These are phyloP conservation scores for Globisporangium spinosum DNA, from an alignment of 352 stramenopile species.

Conservation along the genomic window DNA sequence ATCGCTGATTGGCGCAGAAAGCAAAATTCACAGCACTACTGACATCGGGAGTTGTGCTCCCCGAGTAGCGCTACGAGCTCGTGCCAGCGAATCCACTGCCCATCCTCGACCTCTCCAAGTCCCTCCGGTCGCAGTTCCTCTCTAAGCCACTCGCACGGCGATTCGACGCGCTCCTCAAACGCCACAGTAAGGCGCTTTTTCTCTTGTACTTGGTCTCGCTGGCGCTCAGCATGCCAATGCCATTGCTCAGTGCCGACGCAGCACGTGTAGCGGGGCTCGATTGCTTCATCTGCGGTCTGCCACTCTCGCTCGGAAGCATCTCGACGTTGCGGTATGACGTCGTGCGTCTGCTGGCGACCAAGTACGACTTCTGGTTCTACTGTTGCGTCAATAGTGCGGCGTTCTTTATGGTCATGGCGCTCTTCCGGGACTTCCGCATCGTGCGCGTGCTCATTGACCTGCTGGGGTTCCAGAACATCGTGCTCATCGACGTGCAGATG, in stretches of 20 bases:
- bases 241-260: constrained; percentile 17
- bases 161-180: constrained; percentile 23
- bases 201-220: constrained; percentile 13
- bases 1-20: too few relatives aligned
- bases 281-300: constrained; percentile 17
- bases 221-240: constrained; percentile 18
- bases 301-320: background rate
- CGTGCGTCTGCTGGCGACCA: too few relatives aligned
- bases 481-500: constrained; percentile 32
- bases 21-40: too few relatives aligned
- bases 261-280: constrained; percentile 15
- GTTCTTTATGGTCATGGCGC: constrained; percentile 13
- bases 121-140: constrained; percentile 26
- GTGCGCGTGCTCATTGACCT: constrained; percentile 25
- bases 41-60: background rate
- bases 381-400: constrained; percentile 15
- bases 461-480: constrained; percentile 30
- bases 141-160: constrained; percentile 1
- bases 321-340: too few relatives aligned
- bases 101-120: constrained; percentile 27
- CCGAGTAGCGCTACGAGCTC: constrained; percentile 20
- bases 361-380: constrained; percentile 27
- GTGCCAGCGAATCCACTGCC: constrained; percentile 24
- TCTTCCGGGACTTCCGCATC: constrained; percentile 24
- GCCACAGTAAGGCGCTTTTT: constrained; percentile 15